These are phyloP conservation scores for Galerina sulciceps DNA, from an alignment of 768 basidiomycete species.

Conservation along the genomic window DNA sequence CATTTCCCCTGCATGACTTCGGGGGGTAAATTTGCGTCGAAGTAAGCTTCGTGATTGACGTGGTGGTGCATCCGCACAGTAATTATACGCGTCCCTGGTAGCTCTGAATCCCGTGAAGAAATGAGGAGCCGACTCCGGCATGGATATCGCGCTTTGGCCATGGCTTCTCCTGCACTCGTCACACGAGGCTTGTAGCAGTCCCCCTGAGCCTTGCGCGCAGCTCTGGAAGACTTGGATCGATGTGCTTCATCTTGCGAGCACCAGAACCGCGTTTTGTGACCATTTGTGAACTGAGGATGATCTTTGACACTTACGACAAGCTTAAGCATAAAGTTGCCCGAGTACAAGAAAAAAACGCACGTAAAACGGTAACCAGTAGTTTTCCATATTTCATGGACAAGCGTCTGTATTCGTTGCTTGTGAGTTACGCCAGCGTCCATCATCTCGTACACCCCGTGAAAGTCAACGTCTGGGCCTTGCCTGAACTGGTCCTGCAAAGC, in stretches of 20 bases:
- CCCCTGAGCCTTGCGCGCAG: slow-evolving; percentile 29
- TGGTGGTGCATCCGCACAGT: slow-evolving; percentile 51
- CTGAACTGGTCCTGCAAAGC: slow-evolving; percentile 37
- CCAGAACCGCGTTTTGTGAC: slow-evolving; percentile 55
- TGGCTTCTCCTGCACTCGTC: slow-evolving; percentile 38
- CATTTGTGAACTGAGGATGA: slow-evolving; percentile 48
- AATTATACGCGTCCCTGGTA: slow-evolving; percentile 29
- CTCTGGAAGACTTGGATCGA: slow-evolving; percentile 40
- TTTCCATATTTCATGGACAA: slow-evolving; percentile 51
- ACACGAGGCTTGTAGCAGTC: slow-evolving; percentile 36
- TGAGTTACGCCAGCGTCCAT: slow-evolving; percentile 34
- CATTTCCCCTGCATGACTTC: slow-evolving; percentile 39
- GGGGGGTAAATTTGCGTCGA: slow-evolving; percentile 40
- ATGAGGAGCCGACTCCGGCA: slow-evolving; percentile 51
- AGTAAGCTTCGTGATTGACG: slow-evolving; percentile 46
- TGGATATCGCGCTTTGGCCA: slow-evolving; percentile 46
- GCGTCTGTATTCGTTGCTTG: slow-evolving; percentile 44
- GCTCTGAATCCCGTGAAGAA: slow-evolving; percentile 41
- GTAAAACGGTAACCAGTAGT: slow-evolving; percentile 55
- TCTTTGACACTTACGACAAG: slow-evolving; percentile 45
- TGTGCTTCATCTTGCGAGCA: slow-evolving; percentile 55
- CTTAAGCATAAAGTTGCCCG: not conserved
- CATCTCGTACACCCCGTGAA: slow-evolving; percentile 43
- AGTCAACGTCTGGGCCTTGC: slow-evolving; percentile 40
- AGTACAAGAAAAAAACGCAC: slow-evolving; percentile 31